Evolutionary conservation across 345 rosid species (phyloP), one percentile per base, ranked within the genome.

Genomic region (Eucalyptus curtisii): DNA sequence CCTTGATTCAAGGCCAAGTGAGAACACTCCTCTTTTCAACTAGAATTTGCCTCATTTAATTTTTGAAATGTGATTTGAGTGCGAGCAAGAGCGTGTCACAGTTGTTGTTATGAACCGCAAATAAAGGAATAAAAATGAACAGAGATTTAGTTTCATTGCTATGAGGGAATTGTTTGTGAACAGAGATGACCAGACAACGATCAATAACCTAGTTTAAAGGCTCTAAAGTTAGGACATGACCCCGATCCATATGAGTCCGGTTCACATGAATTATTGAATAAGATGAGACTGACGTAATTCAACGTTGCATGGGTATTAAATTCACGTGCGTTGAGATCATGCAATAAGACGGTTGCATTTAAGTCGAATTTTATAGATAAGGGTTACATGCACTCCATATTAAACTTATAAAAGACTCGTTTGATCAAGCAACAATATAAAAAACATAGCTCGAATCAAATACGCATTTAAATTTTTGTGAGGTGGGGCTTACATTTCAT

Each of bases 241-340:
- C 0, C 37, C 3, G 10, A n/a, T n/a, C 2, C 37, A n/a, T 30
- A 30, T 14, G 71, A 64, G 19, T n/a, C 71, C 5, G 17, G 71
- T 64, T 64, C 76, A 7, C 37, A 14, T 30, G 19, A n/a, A 64
- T 64, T 64, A 64, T n/a, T 7, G 37, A 64, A 64, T n/a, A 15
- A 64, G 37, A n/a, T 7, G 76, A 64, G 76, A 64, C 13, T n/a
- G 37, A 13, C 20, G n/a, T 64, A n/a, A 14, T 64, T n/a, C 10
- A 12, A n/a, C 3, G 37, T 64, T n/a, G 76, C 37, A 64, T 64
- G 37, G 4, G 4, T n/a, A 64, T n/a, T 64, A 64, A 30, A 64
- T 64, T 30, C 19, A 3, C 2, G 1, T 15, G 19, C 0, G n/a
- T 16, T 3, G 76, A 64, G 17, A n/a, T 64, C 1, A 1, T 13